Evolutionary conservation across 768 basidiomycete species (phyloP), one percentile per base, ranked within the genome.

Genomic region (Mycena indigotica): DNA sequence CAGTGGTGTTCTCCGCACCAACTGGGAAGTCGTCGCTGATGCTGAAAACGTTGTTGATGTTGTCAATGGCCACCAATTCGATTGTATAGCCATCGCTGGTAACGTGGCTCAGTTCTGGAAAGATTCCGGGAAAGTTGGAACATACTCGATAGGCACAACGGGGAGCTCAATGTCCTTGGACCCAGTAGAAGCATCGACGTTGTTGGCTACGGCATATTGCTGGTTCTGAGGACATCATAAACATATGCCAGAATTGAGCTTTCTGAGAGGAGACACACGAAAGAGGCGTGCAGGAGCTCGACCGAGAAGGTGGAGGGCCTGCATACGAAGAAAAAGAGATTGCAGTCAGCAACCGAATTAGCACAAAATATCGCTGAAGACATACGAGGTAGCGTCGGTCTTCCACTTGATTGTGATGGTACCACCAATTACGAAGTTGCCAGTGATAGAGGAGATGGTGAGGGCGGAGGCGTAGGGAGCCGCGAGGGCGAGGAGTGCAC

Each of bases 401-500:
- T 57, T 53, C 61, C 62, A 63, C 28, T 13, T 28, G 3, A 63
- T 50, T 8, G 46, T 53, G 4, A 63, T 16, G 6, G 30, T 28
- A 13, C 62, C 62, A 19, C 50, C 62, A 51, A 53, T 46, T 15
- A 60, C 58, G 26, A 38, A 35, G 29, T 63, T 57, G 8, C 62
- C 62, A 6, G 51, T 29, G 15, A 63, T 38, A 4, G 48, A 17
- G 15, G 40, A 19, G 55, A 63, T 63, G 16, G 16, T 23, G 30
- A 60, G 62, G 13, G 62, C 62, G 15, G 50, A 59, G n/a, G 50
- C 55, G 32, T 54, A 60, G 48, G 62, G 49, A 19, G 58, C 58
- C 24, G 55, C 58, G 50, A 63, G 49, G 17, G 49, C 52, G 58
- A 63, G 58, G 52, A 57, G 35, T 13, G 55, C 55, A 21, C 62